Percentiles rank a stretch among this genome's conserved stretches.
Evolutionary conservation across 805 yeast species (phyloP).

Genomic region (Saturnispora halmiae): DNA sequence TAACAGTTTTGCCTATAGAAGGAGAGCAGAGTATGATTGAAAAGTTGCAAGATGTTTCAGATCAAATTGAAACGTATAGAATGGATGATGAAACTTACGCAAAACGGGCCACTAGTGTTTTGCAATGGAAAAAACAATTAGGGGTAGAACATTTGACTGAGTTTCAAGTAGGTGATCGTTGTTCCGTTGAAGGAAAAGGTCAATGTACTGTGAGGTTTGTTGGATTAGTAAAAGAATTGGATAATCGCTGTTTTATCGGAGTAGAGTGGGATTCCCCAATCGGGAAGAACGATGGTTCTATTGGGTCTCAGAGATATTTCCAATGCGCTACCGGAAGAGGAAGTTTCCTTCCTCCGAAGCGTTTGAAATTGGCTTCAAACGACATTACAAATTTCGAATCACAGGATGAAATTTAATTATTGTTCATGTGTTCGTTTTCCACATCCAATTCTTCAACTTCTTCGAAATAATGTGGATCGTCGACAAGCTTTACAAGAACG

Average conservation of each 20-base stretch:
- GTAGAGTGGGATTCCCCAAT: conserved; percentile 76
- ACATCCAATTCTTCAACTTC: too few species aligned
- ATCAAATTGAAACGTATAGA: background rate
- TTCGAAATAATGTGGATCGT: background rate
- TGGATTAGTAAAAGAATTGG: conserved; percentile 59
- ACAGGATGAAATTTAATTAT: conserved; percentile 4
- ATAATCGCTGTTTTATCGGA: conserved; percentile 67
- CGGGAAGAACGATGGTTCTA: conserved; percentile 86
- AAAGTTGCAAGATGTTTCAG: too few species aligned
- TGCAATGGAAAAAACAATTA: conserved; percentile 54
- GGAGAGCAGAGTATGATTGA: background rate
- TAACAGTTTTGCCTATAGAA: background rate
- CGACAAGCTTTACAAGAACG: conserved; percentile 8
- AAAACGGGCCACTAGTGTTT: conserved; percentile 50
- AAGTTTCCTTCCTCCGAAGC: conserved; percentile 63
- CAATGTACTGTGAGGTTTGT: conserved; percentile 63
- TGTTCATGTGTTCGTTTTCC: background rate
- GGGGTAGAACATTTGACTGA: background rate
- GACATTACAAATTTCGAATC: background rate
- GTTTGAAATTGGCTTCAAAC: conserved; percentile 53
- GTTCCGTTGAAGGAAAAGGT: conserved; percentile 46
- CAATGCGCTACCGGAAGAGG: conserved; percentile 52
- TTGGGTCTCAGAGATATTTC: conserved; percentile 65
- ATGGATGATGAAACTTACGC: conserved; percentile 58
- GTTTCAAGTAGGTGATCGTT: background rate